These are phyloP conservation scores for Fonsecaea pedrosoi DNA, from an alignment of 2,329 filamentous ascomycete genomes.

Conservation along the genomic window DNA sequence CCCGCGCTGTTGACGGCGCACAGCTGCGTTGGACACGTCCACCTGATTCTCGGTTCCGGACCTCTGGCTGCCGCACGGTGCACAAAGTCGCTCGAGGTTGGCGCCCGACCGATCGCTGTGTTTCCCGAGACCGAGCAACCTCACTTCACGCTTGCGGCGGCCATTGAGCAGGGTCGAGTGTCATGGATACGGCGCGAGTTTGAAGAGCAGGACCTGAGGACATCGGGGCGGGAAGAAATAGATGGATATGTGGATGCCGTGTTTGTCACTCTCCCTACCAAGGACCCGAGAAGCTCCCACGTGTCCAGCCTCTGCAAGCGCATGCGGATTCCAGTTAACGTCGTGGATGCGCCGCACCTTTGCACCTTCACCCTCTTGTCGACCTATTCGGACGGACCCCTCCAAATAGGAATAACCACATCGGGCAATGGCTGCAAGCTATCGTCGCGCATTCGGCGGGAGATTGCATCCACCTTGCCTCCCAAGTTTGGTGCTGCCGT, in stretches of 20 bases:
- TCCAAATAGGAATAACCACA: slow-evolving; percentile 94
- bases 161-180: slow-evolving; percentile 52
- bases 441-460: slow-evolving; percentile 83
- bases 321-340: slow-evolving; percentile 88
- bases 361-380: slow-evolving; percentile 91
- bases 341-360: slow-evolving; percentile 82
- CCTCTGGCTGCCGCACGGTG: slow-evolving; percentile 86
- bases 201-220: slow-evolving; percentile 72
- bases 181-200: slow-evolving; percentile 62
- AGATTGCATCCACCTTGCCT: slow-evolving; percentile 82
- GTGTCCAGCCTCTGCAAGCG: slow-evolving; percentile 78
- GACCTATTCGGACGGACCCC: slow-evolving; percentile 84
- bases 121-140: slow-evolving; percentile 69
- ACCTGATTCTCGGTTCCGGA: slow-evolving; percentile 85
- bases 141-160: slow-evolving; percentile 62
- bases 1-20: slow-evolving; percentile 49
- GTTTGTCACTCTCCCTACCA: slow-evolving; percentile 74
- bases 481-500: slow-evolving; percentile 77
- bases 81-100: slow-evolving; percentile 77
- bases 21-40: slow-evolving; percentile 55
- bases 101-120: slow-evolving; percentile 80
- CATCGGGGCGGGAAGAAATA: slow-evolving; percentile 80
- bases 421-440: slow-evolving; percentile 95
- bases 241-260: slow-evolving; percentile 84
- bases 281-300: slow-evolving; percentile 59